Evolutionary conservation across 2,329 filamentous ascomycete genomes (phyloP).

Genomic region (Xylariaceae sp.): DNA sequence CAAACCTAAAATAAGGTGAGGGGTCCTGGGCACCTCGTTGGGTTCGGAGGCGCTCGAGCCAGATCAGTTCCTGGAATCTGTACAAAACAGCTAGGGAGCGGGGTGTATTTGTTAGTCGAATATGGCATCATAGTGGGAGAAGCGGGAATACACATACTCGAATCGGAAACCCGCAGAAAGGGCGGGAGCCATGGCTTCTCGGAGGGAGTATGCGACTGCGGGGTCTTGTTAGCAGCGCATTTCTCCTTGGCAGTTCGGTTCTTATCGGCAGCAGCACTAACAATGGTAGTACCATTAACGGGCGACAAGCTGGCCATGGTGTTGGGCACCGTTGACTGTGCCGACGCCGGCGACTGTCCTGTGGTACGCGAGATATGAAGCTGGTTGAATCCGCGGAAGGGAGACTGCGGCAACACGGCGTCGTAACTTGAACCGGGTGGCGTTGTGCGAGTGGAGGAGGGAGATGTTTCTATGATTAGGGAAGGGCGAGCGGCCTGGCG

Average conservation of each 20-base stretch:
- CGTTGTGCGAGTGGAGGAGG: conserved; percentile 18
- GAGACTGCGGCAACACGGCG: conserved; percentile 25
- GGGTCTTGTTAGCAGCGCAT: not conserved
- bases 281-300: conserved; percentile 20
- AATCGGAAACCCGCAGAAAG: conserved; percentile 46
- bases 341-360: conserved; percentile 37
- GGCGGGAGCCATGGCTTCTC: conserved; percentile 37
- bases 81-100: conserved; percentile 39
- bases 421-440: conserved; percentile 23
- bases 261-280: conserved; percentile 26
- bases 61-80: conserved; percentile 49
- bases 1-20: conserved; percentile 35
- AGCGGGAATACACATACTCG: conserved; percentile 38
- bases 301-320: conserved; percentile 33
- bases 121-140: not conserved
- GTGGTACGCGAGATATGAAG: conserved; percentile 44
- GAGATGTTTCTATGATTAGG: conserved; percentile 24
- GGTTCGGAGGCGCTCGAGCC: conserved; percentile 47
- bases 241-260: not conserved
- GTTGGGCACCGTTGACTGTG: conserved; percentile 21
- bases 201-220: conserved; percentile 14
- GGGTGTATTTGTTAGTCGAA: not conserved
- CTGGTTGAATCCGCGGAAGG: conserved; percentile 40
- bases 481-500: conserved; percentile 21
- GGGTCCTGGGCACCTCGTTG: conserved; percentile 37